phyloP scores from a whole-genome alignment of 2,329 filamentous ascomycete genomes.

The Pyricularia grisea region DNA sequence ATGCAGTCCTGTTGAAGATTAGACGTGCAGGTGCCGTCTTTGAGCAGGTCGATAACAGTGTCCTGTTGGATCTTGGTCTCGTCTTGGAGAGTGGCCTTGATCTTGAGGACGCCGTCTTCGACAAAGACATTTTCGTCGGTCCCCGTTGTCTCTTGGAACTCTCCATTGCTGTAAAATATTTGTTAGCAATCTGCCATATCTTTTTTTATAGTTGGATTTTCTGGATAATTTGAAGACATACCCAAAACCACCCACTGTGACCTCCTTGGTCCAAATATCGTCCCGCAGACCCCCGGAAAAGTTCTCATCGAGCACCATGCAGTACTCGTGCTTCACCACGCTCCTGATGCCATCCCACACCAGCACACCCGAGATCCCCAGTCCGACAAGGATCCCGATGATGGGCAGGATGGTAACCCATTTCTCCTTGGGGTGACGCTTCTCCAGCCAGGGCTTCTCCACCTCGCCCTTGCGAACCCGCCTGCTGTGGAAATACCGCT shows the following conservation, averaged over 20 bases:
- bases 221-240: conserved; percentile 29
- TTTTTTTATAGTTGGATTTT: background rate
- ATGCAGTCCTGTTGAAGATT: conserved; percentile 52
- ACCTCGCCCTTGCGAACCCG: conserved; percentile 63
- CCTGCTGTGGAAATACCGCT: conserved; percentile 64
- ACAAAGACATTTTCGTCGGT: conserved; percentile 67
- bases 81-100: conserved; percentile 73
- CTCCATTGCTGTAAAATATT: conserved; percentile 51
- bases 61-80: conserved; percentile 54
- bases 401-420: conserved; percentile 78
- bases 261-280: conserved; percentile 64
- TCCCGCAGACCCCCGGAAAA: conserved; percentile 50
- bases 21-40: conserved; percentile 60
- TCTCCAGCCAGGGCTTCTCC: conserved; percentile 69
- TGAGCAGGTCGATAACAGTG: conserved; percentile 57
- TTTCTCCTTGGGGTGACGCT: conserved; percentile 69
- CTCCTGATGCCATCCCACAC: conserved; percentile 66
- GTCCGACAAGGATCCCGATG: conserved; percentile 58
- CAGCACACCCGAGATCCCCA: conserved; percentile 59
- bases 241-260: conserved; percentile 68
- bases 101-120: conserved; percentile 57
- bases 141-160: conserved; percentile 70
- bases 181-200: background rate
- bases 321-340: conserved; percentile 69
- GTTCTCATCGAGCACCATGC: conserved; percentile 55